Base-by-base conservation (phyloP, 2,329 filamentous ascomycete species). In the Cladosporium sp. region DNA sequence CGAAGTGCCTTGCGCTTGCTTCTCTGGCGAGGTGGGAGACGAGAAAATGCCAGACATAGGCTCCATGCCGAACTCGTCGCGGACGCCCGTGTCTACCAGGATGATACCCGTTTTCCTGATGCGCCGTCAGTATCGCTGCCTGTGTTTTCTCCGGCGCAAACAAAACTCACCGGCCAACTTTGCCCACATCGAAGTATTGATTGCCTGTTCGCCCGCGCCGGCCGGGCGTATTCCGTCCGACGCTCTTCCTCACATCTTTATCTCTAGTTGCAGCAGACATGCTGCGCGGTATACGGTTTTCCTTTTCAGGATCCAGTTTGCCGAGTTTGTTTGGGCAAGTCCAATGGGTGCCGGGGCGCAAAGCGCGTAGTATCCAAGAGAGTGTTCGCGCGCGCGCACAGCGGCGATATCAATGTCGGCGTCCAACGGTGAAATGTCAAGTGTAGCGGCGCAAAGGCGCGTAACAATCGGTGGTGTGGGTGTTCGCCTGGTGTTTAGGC, bases 1-100 rank as follows among this genome's bases (percentile, higher is more conserved):
- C 44, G 66, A 49, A 42, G 44, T 42, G 12, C 44, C 54, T 22
- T 24, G 17, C 35, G 61, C 32, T 60, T 64, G 51, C 45, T 57
- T 63, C 60, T n/a, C 76, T n/a, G 79, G 81, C 55, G 73, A 75
- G 67, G 86, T 89, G 13, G 92, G 91, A 19, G 92, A 96, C 8
- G 92, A 97, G 73, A 96, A 96, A 63, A 97, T 84, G 64, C 85
- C 84, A 35, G 93, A 89, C 58, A 96, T 82, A 35, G 90, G 88
- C 71, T 97, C 91, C 78, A 99, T 86, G 73, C 93, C 94, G 80
- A 96, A 80, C 71, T 95, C 91, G 75, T 97, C 93, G 75, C 91
- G 88, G 60, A 86, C 79, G 53, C 90, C 90, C 56, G 80, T 85
- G 68, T 96, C 90, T 67, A 85, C 84, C 32, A 97, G 75, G 1